Percentiles rank a stretch among this genome's conserved stretches.
Evolutionary conservation across 2,329 filamentous ascomycete species (phyloP).

Genomic region (Xylaria sp.): DNA sequence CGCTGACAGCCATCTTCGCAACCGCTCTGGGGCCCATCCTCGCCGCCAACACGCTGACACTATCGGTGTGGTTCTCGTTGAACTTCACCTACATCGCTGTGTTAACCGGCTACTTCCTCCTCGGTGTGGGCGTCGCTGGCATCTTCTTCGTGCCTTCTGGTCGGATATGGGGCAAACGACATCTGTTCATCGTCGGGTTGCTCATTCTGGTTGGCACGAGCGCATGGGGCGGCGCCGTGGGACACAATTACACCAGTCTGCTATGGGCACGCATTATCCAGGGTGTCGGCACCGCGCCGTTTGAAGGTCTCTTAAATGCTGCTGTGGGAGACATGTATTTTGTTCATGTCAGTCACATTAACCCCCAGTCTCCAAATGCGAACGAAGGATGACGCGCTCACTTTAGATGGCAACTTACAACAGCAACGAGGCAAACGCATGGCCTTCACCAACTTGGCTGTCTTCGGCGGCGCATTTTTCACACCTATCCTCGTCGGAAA

Average conservation of each 20-base stretch:
- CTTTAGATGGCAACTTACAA: background rate
- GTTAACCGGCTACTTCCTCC: constrained; percentile 86
- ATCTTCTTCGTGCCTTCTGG: constrained; percentile 88
- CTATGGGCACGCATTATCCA: constrained; percentile 84
- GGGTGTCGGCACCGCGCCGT: constrained; percentile 86
- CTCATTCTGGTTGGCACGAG: constrained; percentile 77
- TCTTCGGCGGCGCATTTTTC: constrained; percentile 67
- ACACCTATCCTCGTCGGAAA: constrained; percentile 93
- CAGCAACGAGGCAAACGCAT: constrained; percentile 83
- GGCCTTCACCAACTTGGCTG: constrained; percentile 74
- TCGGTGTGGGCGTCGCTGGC: constrained; percentile 83
- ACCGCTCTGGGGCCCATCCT: constrained; percentile 86
- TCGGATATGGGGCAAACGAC: constrained; percentile 91
- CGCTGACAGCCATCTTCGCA: constrained; percentile 82
- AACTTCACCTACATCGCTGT: constrained; percentile 81
- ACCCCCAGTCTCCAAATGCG: background rate
- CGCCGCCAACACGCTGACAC: constrained; percentile 84
- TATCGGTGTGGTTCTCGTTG: constrained; percentile 72
- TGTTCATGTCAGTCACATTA: constrained; percentile 72
- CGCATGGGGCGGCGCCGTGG: constrained; percentile 79
- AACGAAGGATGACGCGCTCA: background rate
- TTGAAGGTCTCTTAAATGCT: constrained; percentile 89
- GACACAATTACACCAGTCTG: constrained; percentile 75
- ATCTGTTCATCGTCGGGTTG: constrained; percentile 83
- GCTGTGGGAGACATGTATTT: constrained; percentile 90